Conservation (phyloP, 2,329 filamentous ascomycete genomes). For the Ascosphaera apis region DNA sequence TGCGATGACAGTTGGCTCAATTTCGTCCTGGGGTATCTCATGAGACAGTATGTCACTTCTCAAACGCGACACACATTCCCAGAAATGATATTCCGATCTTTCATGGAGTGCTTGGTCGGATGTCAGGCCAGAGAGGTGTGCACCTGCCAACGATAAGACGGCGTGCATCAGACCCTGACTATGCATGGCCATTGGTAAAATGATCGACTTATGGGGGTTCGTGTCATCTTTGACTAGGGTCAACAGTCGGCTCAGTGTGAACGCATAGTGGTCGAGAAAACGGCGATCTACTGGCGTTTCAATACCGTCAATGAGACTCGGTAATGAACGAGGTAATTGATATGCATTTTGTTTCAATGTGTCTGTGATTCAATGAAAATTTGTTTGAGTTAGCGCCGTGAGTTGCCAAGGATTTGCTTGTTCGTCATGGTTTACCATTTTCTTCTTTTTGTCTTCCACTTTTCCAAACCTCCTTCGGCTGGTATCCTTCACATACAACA, state of each 20-base stretch:
- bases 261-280: conserved; percentile 66
- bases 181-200: conserved; percentile 58
- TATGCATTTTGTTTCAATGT: too few species aligned
- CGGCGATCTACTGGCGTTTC: conserved; percentile 58
- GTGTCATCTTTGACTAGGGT: conserved; percentile 60
- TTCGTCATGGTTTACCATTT: conserved; percentile 34
- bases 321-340: conserved; percentile 26
- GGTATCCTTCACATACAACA: conserved; percentile 75
- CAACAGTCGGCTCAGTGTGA: conserved; percentile 54
- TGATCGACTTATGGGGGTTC: conserved; percentile 67
- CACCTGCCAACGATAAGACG: conserved; percentile 60
- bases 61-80: conserved; percentile 17
- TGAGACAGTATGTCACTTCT: conserved; percentile 17
- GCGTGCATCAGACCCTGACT: conserved; percentile 79
- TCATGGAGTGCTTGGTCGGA: conserved; percentile 28
- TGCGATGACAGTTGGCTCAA: conserved; percentile 37
- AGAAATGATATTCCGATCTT: conserved; percentile 32
- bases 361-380: too few species aligned
- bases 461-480: conserved; percentile 67
- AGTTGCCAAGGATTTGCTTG: too few species aligned
- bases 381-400: too few species aligned
- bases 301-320: conserved; percentile 51
- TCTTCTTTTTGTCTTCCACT: conserved; percentile 57
- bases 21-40: conserved; percentile 15
- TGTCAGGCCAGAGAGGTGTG: conserved; percentile 37